These are phyloP conservation scores for Lablab purpureus DNA, from an alignment of 306 rosid species.

Conservation along the genomic window DNA sequence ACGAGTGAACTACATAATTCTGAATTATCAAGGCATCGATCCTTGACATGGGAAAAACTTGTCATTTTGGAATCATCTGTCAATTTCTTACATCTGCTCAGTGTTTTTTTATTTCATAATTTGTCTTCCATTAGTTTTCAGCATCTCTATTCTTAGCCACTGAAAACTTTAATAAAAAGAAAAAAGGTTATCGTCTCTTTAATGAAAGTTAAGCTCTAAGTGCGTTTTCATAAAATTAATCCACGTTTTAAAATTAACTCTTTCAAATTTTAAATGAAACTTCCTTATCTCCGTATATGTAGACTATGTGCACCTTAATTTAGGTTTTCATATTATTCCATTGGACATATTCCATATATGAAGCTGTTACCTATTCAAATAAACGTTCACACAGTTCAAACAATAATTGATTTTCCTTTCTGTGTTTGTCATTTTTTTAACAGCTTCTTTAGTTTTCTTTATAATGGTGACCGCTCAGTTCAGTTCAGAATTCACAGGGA, in stretches of 20 bases:
- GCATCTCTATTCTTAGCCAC: constrained; percentile 21
- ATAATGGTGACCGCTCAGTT: not conserved
- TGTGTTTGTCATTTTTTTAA: not conserved
- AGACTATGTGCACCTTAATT: not conserved
- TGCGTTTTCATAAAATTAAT: not conserved
- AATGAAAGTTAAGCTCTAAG: not conserved
- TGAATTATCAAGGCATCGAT: not conserved
- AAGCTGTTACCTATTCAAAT: not conserved
- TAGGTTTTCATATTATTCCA: not conserved
- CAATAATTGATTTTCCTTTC: not conserved
- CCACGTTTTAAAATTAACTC: no score
- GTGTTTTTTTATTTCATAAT: not conserved
- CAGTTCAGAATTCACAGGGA: constrained; percentile 6
- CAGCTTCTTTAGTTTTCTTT: not conserved
- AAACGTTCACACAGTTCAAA: not conserved
- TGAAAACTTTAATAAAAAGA: constrained; percentile 16
- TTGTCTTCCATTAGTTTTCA: not conserved
- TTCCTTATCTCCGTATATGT: constrained; percentile 16
- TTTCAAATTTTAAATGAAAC: not conserved
- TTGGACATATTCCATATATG: not conserved
- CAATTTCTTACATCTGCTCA: not conserved
- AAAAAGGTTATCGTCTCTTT: not conserved
- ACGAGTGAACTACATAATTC: not conserved
- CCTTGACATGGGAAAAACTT: constrained; percentile 21
- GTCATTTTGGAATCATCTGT: not conserved